Base-by-base conservation (phyloP, 192 early-diverging fungal genomes). In the Diversispora epigaea region DNA sequence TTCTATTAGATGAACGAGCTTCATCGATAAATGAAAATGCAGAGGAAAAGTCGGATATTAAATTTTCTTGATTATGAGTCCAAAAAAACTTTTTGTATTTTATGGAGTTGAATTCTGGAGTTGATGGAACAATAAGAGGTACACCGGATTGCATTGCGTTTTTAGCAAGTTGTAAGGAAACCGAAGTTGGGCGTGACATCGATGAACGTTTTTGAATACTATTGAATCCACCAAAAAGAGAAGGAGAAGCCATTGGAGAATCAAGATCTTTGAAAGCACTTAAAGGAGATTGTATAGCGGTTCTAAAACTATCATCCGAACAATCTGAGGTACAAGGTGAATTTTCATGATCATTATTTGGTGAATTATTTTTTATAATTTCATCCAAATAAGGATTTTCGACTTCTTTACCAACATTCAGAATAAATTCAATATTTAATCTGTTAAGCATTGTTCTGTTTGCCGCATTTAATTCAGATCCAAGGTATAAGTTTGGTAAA, bases 341-440 rank as follows among this genome's bases (percentile, higher is more conserved):
- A n/a, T 50, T 21, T 10, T 47, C 68, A 73, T 79, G 76, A 73
- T 74, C 25, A 43, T 62, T 78, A 43, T 19, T 56, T 39, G 61
- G 60, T 39, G 32, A 58, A 71, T 70, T 69, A 0, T 11, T 1
- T 40, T 68, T 65, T n/a, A 17, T 47, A 54, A 47, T 68, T 39
- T 56, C 64, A 39, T 68, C n/a, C 17, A 71, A 44, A 22, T 71
- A 80, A n/a, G 83, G 86, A 71, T 88, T 85, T 43, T 80, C 66
- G n/a, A 94, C 87, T 76, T 94, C 93, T 19, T 86, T 77, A n/a
- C 91, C 93, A n/a, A 93, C 91, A 80, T 93, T 93, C 57, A 94
- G 50, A 47, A 94, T 86, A 41, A 71, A 83, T 3, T 83, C 81
- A 74, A 93, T 84, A 22, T 80, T 78, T 14, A 90, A 80, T 41